Base-by-base conservation (phyloP, 352 stramenopile genomes). In the Phytophthora litchii region DNA sequence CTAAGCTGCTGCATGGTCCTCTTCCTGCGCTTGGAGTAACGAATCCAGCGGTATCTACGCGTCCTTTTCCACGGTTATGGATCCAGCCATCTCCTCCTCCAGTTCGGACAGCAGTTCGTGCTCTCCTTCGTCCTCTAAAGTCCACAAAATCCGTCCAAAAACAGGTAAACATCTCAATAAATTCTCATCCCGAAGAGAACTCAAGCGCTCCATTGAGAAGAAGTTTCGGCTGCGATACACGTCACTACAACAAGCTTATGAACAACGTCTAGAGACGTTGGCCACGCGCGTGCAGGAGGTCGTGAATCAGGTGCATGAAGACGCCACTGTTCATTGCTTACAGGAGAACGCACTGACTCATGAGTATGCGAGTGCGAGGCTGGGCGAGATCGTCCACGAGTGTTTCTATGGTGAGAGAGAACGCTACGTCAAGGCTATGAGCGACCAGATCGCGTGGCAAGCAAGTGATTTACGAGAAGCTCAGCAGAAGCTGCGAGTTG, bases 211-310 rank as follows among this genome's bases (percentile, higher is more conserved):
- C 10, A 69, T 80, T 8, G 82, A 92, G 67, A 77, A 81, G 48
- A 91, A 89, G 58, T 93, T 91, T 48, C 69, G 74, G 10, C 61
- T 84, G 32, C 84, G 84, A 3, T 93, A 93, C 58, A 37, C 74
- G 12, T 65, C 75, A n/a, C 64, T 93, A 21, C 81, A 93, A 40
- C 66, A 79, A 14, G 78, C 80, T 14, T 93, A 93, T 34, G 84
- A 93, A 55, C 76, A 84, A 49, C 74, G 84, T 0, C 60, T 93
- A 34, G 76, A 86, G 35, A 74, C 67, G 47, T 69, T 93, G 8
- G 76, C 78, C 5, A 42, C 50, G 25, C 76, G 82, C 47, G 67
- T 91, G 27, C 69, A 85, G 43, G 66, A 80, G 5, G 70, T 73
- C 5, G 69, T 91, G 31, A 56, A 51, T 2, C 67, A 89, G 47